These are phyloP conservation scores for Calamus simplicifolius DNA, from an alignment of 176 grass and related monocot species.

Conservation along the genomic window DNA sequence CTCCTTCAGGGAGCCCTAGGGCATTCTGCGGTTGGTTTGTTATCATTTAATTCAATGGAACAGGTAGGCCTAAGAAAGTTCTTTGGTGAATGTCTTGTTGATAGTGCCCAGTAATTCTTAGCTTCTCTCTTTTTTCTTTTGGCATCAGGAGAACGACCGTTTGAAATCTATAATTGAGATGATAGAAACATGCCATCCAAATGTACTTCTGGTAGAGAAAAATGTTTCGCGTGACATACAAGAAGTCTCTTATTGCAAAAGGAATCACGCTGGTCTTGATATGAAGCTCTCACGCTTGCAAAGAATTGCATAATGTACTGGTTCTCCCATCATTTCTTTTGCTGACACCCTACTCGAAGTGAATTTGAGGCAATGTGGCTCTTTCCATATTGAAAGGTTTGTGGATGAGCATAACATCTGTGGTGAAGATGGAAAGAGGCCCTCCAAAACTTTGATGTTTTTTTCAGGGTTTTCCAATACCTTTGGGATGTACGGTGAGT, in stretches of 20 bases:
- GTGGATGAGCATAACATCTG: constrained; percentile 52
- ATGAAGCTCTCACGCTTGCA: constrained; percentile 60
- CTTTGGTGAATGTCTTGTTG: not conserved
- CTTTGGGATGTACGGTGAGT: constrained; percentile 75
- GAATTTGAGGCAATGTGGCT: constrained; percentile 57
- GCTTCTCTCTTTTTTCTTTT: constrained; percentile 10
- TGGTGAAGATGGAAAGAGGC: constrained; percentile 49
- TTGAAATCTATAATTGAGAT: constrained; percentile 53
- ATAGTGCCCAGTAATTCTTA: not conserved
- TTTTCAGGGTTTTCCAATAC: constrained; percentile 64
- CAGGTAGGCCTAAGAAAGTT: constrained; percentile 41
- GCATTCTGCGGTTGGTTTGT: constrained; percentile 69
- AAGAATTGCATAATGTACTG: constrained; percentile 66
- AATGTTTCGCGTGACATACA: constrained; percentile 72
- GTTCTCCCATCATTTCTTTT: constrained; percentile 76
- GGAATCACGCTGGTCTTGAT: constrained; percentile 63
- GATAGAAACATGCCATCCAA: constrained; percentile 61
- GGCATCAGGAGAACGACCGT: constrained; percentile 54
- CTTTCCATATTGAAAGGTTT: constrained; percentile 73
- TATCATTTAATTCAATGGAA: constrained; percentile 74
- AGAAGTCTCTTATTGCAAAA: constrained; percentile 58
- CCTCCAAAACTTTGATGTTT: constrained; percentile 72
- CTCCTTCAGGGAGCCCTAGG: constrained; percentile 79
- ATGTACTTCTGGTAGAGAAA: constrained; percentile 88
- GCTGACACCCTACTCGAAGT: constrained; percentile 36